Evolutionary conservation across 2,329 filamentous ascomycete genomes (phyloP), one percentile per base, ranked within the genome.

Genomic region (Fusarium cyanostomum): DNA sequence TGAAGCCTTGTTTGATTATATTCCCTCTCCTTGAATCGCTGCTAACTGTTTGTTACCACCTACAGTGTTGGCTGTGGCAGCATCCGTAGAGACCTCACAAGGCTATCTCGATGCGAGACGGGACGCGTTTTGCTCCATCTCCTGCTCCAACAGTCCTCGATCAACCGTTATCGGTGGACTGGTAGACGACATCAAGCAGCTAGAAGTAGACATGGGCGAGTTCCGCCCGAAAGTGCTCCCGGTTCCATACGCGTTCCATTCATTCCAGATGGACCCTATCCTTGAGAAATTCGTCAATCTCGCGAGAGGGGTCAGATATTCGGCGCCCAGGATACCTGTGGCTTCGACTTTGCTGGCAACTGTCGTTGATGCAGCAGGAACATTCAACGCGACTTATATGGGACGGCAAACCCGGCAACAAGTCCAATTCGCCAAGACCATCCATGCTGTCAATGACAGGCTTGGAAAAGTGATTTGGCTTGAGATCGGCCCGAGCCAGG

Each of bases 91-190:
- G n/a, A n/a, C n/a, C n/a, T n/a, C n/a, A n/a, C n/a, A n/a, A n/a
- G n/a, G n/a, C n/a, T n/a, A n/a, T n/a, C n/a, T n/a, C n/a, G n/a
- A n/a, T n/a, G n/a, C n/a, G n/a, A n/a, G n/a, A n/a, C n/a, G n/a
- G n/a, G n/a, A n/a, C n/a, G n/a, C n/a, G n/a, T n/a, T n/a, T n/a
- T n/a, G n/a, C n/a, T n/a, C n/a, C 73, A 76, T 50, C 3, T 71
- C 88, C 4, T 92, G 89, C 75, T 80, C 88, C 71, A 92, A 92
- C 70, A 82, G 83, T 0, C 83, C 83, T 1, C 77, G 81, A 52
- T 84, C 87, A 65, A 87, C 83, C 33, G 87, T 90, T 15, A n/a
- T 69, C 9, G 56, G 59, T 27, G 67, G 62, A 9, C 18, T 8
- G 2, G 16, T 35, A 10, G 49, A n/a, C 3, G 51, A 62, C n/a